These are phyloP conservation scores for Paraconiothyrium sp. DNA, from an alignment of 2,329 filamentous ascomycete genomes.

Conservation along the genomic window DNA sequence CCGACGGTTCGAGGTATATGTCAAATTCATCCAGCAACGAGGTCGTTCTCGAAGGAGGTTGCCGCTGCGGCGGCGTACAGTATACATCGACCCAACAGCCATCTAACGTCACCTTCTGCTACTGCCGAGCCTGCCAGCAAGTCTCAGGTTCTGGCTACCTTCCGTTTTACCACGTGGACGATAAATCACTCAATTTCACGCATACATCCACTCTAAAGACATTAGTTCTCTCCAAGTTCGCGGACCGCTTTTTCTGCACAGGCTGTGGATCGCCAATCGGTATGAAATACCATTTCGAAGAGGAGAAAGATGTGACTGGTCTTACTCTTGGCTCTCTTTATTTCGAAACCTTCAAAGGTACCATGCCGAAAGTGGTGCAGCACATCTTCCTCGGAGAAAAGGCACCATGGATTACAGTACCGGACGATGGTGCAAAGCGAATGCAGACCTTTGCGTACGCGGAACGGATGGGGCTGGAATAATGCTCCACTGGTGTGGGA, in stretches of 20 bases:
- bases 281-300: slow-evolving; percentile 52
- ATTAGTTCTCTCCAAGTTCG: slow-evolving; percentile 52
- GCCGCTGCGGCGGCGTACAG: slow-evolving; percentile 55
- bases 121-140: slow-evolving; percentile 61
- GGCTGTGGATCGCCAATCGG: slow-evolving; percentile 58
- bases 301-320: slow-evolving; percentile 33
- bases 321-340: slow-evolving; percentile 56
- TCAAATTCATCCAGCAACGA: slow-evolving; percentile 21
- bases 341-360: slow-evolving; percentile 48
- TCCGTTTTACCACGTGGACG: slow-evolving; percentile 53
- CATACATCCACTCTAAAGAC: slow-evolving; percentile 39
- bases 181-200: slow-evolving; percentile 47
- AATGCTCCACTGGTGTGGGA: not conserved
- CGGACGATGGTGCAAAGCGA: slow-evolving; percentile 41
- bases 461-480: not conserved
- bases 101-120: slow-evolving; percentile 52
- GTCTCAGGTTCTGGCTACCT: slow-evolving; percentile 58
- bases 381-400: slow-evolving; percentile 59
- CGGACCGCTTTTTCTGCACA: slow-evolving; percentile 56
- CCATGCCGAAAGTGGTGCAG: slow-evolving; percentile 37
- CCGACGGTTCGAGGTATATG: slow-evolving; percentile 35
- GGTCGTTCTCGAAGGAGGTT: slow-evolving; percentile 52
- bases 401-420: slow-evolving; percentile 40
- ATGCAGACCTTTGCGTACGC: slow-evolving; percentile 21
- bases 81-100: slow-evolving; percentile 53